Base-by-base conservation (phyloP, 352 stramenopile genomes). In the Phytophthora melonis region DNA sequence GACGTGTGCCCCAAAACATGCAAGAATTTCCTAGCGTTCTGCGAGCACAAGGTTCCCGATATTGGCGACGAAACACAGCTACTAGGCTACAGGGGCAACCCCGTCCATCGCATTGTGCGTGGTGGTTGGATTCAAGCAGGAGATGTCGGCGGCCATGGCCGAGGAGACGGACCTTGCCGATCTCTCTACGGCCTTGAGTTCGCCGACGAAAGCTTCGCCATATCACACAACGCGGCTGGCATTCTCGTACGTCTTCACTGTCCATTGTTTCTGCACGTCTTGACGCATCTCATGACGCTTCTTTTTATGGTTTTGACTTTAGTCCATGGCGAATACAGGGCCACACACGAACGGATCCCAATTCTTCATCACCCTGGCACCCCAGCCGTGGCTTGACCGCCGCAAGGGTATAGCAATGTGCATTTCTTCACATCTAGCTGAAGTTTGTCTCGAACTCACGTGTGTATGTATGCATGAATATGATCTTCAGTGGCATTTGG, bases 331-430 rank as follows among this genome's bases (percentile, higher is more conserved):
- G 32, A 99, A 99, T 75, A 87, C 74, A 63, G 74, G 97, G 0
- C 91, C 87, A 19, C 92, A 98, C 72, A 99, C 98, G 6, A 99
- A 99, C 66, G 98, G 97, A 13, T 98, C 90, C 19, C 98, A 99
- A 80, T 99, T 99, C 79, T 99, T 99, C 85, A 99, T 99, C 74
- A 99, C 98, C 6, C 64, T 96, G 32, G 79, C 84, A 9, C 83
- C 86, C 5, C 70, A 91, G 58, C 80, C 85, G 7, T 93, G 72
- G 67, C 75, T 96, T 39, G 83, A 96, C 55, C 85, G 86, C 1
- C 86, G 80, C 32, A 93, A 93, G 82, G 84, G 82, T 90, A 78
- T 30, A 27, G 3, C 30, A 36, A 36, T 36, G 30, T 30, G 5
- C 27, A 30, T 30, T n/a, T 55, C 5, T 57, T 6, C 1, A 27